Conservation (phyloP, 768 basidiomycete species). For the Tremella yokohamensis region DNA sequence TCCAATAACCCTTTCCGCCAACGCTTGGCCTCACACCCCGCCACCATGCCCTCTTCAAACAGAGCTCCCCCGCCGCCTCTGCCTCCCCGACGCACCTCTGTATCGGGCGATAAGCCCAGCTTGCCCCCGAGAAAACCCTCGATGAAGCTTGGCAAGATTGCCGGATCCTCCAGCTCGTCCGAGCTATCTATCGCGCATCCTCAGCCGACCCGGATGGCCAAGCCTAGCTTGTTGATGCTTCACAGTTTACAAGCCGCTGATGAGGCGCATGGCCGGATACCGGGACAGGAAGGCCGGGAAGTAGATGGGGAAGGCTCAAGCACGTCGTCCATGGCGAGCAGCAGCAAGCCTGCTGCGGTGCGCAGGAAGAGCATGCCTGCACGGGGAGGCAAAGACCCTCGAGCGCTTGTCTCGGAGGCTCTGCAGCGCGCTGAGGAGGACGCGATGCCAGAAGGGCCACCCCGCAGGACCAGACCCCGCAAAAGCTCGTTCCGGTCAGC, state of each 20-base stretch:
- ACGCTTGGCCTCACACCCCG: slow-evolving; percentile 1
- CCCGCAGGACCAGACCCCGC: neutral
- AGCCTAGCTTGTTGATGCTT: neutral
- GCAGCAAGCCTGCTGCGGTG: neutral
- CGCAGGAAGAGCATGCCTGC: neutral
- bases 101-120: neutral
- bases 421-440: slow-evolving; percentile 1
- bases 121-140: neutral
- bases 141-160: neutral
- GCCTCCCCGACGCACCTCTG: neutral
- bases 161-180: neutral
- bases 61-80: neutral
- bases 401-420: neutral
- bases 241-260: slow-evolving; percentile 5
- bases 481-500: neutral
- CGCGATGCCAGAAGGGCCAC: neutral
- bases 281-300: neutral
- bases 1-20: slow-evolving; percentile 3
- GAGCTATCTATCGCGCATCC: neutral
- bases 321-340: neutral
- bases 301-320: neutral
- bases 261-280: slow-evolving; percentile 1
- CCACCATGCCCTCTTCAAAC: slow-evolving; percentile 1
- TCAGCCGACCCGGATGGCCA: neutral
- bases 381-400: neutral